Base-by-base conservation (phyloP, 371 early-diverging fungal species). In the Batkoa obscura region DNA sequence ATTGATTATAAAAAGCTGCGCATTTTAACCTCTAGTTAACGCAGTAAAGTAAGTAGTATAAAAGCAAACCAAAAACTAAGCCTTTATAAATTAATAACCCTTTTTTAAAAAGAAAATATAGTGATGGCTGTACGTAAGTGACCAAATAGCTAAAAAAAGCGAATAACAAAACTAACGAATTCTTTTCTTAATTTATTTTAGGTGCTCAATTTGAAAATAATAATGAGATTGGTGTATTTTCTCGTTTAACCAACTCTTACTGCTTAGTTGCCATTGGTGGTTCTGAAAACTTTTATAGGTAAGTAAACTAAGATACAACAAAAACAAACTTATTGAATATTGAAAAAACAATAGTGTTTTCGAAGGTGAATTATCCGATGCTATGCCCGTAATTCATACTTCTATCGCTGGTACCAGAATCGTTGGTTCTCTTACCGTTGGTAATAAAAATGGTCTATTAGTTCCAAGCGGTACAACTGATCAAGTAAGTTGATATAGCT, bases 141-240 rank as follows among this genome's bases (percentile, higher is more conserved):
- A 23, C 23, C 23, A 23, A 23, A 23, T 23, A 23, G 23, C 23
- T 23, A 23, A 23, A 23, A 23, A 23, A 23, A 23, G 23, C 23
- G 23, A 23, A 23, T 23, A 23, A 23, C 23, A 23, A 23, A 23
- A 23, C 23, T 23, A 23, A 23, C 23, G 23, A 23, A 23, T 33
- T 41, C 45, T 4, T 15, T 45, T 5, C 45, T 45, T 15, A 45
- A 45, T 41, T 4, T 46, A 37, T 50, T 43, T 33, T 60, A 81
- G 80, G 86, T 69, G 87, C 89, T 51, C 94, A 94, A 78, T 99
- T 99, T 73, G 99, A 99, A 79, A 97, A 96, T 74, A 90, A 81
- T 72, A 89, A 90, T 73, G 99, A 99, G 68, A 87, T 99, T 68
- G 99, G 99, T 58, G 96, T 97, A 52, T 99, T 98, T 65, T 79